Base-by-base conservation (phyloP, 2,329 filamentous ascomycete genomes). In the Aureobasidium sp. region DNA sequence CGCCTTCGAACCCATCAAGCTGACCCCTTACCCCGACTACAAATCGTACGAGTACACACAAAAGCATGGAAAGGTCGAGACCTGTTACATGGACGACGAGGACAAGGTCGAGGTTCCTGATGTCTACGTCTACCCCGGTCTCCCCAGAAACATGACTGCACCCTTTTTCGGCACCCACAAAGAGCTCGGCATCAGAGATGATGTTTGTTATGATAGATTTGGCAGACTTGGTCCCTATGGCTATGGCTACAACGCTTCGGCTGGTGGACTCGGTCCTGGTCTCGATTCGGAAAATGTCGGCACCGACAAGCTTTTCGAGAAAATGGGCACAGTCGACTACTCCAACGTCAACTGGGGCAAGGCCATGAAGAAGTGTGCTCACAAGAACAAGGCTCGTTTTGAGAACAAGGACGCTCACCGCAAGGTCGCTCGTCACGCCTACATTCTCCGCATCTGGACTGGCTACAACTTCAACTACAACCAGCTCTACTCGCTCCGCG, bases 361-460 rank as follows among this genome's bases (percentile, higher is more conserved):
- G 47, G 78, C 78, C 12, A 79, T 81, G 69, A 73, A 76, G 68
- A 70, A 72, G 53, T 82, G 79, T 68, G 72, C 72, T 67, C 73
- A 78, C 66, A 80, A 79, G 74, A 82, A 82, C 71, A 74, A 75
- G 66, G 69, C 72, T 47, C 77, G 79, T 25, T 81, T 81, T 67
- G 67, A 71, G 53, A 72, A 74, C 42, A 34, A 66, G 17, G 67
- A 65, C 9, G 68, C 67, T 14, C 68, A 69, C 63, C 77, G 76
- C 72, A 74, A 77, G 70, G 70, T 79, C 7, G 73, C 81, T 9
- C 83, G 90, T 37, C 91, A 90, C n/a, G 92, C 91, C 1, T 83
- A 96, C 45, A 86, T 97, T 5, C 81, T 97, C 41, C 85, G 92
- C 47, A 87, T 88, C 64, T 96, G 89, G 88, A 88, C 91, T 64